Evolutionary conservation across 805 yeast genomes (phyloP), one percentile per base, ranked within the genome.

Genomic region (Kockiozyma suomiensis): DNA sequence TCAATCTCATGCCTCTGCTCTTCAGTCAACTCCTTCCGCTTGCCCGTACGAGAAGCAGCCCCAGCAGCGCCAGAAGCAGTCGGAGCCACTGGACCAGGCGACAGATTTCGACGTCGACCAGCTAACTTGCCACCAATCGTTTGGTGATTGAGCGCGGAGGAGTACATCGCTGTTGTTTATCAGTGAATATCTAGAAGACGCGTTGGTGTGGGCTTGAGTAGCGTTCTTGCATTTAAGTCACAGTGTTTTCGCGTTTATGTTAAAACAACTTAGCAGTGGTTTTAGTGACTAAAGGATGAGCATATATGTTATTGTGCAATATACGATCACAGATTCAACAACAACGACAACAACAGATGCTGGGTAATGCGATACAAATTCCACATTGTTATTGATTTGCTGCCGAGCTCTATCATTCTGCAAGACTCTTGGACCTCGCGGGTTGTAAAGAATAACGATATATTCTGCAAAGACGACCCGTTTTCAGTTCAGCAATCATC

Each of bases 1-100:
- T 88, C 80, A 55, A 88, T 78, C 65, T 82, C 86, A 13, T 83
- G 77, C 32, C 88, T 82, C 68, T 88, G 90, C 40, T 79, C 85
- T 53, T 83, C 80, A 2, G 86, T 79, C 28, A 62, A 45, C 21
- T 62, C 66, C 42, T 52, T 52, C 45, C 66, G 55, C 13, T 32
- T 56, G 28, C 26, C 40, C 33, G 40, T 45, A 13, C 17, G 43
- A 7, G 63, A 30, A 2, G 46, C 25, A 17, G 54, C 32, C n/a
- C 12, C 32, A 19, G 54, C 30, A n/a, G 54, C 33, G 7, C 45
- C 46, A 3, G 41, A 7, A 21, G 19, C 41, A 33, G 17, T 33
- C 15, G 50, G 8, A 33, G 52, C 40, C 38, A 35, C 35, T 12
- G 54, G 54, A 19, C 17, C 50, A 2, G 59, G 59, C 21, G 63